Base-by-base conservation (phyloP, 179 eudicot genomes). In the Spergularia azorica region DNA sequence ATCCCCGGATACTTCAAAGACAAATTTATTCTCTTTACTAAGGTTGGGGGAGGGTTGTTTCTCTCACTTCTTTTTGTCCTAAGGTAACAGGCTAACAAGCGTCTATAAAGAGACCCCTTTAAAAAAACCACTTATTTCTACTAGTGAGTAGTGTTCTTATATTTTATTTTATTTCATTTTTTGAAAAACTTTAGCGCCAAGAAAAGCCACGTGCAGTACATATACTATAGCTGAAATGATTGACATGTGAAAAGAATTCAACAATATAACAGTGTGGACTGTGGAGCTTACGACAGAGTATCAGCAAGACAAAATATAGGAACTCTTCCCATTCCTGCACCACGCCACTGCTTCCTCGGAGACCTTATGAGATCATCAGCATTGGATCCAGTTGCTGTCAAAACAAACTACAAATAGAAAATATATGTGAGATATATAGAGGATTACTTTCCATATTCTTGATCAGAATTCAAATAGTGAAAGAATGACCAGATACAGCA, bases 371-470 rank as follows among this genome's bases (percentile, higher is more conserved):
- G 84, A 73, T 82, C 70, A 84, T 95, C 98, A 79, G 89, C 92
- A 78, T 93, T 90, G 70, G 98, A 91, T 71, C 93, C 94, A 64
- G 97, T 83, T 75, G 97, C 98, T 77, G 97, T 82, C 86, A 95
- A 80, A 81, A 93, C 98, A 87, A 93, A 95, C 98, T 95, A 81
- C 67, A 71, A 79, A 65, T 38, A 79, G 69, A 67, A 71, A 78
- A 14, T 26, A 26, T 15, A 36, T 56, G 73, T 65, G 73, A 72
- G 54, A 57, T 1, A 69, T 64, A 68, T 43, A 85, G 20, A 63
- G 60, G 52, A 6, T 67, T 62, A 26, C 32, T 26, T 26, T 26
- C 41, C 9, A 48, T 26, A 70, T 61, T 32, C 21, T 43, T 14
- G 50, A 18, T 18, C 9, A 21, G 36, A 48, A 46, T 2, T 46